Base-by-base conservation (phyloP, 495 filamentous ascomycete species). In the Bombardia bombarda region DNA sequence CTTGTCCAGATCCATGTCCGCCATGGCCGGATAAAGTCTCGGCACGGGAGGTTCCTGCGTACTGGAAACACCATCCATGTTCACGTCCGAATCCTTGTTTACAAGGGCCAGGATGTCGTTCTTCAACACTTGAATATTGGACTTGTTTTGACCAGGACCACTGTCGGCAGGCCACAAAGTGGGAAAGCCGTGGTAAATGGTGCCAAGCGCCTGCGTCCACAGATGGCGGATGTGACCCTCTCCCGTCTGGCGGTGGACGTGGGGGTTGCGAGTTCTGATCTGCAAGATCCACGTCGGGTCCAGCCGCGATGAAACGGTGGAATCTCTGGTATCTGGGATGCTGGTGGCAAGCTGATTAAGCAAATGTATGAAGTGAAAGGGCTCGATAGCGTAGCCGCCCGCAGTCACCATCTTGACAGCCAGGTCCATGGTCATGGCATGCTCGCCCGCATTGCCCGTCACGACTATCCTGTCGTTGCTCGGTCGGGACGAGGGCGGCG, bases 361-460 rank as follows among this genome's bases (percentile, higher is more conserved):
- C 21, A 60, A 34, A 16, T 60, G 53, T 16, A 60, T 32, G 21
- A 46, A 55, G 26, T 62, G 59, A 21, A 53, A 62, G 6, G 59
- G 56, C 47, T 62, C 59, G 36, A 62, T 53, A 40, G 56, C 56
- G 30, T 62, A 62, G 18, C 59, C 59, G 38, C 51, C 51, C 3
- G 56, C 59, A 39, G 50, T 17, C 19, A 47, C 24, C 33, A 57
- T 33, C 42, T 49, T 58, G 9, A 52, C 23, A 0, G 51, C 59
- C 28, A 62, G 23, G 8, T 23, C 37, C 53, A 62, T 55, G 14
- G 54, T 55, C 54, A 62, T 55, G 38, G 56, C 56, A 39, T 62
- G 59, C 31, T 62, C 59, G 18, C 59, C 59, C 3, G 59, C 56
- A 34, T 62, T 62, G 14, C 54, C 59, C 12, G 59, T 62, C 0